Percentiles rank a stretch among this genome's conserved stretches.
These are phyloP conservation scores for Rhodotorula sp. DNA, from an alignment of 1,284 basidiomycete species.

Conservation along the genomic window DNA sequence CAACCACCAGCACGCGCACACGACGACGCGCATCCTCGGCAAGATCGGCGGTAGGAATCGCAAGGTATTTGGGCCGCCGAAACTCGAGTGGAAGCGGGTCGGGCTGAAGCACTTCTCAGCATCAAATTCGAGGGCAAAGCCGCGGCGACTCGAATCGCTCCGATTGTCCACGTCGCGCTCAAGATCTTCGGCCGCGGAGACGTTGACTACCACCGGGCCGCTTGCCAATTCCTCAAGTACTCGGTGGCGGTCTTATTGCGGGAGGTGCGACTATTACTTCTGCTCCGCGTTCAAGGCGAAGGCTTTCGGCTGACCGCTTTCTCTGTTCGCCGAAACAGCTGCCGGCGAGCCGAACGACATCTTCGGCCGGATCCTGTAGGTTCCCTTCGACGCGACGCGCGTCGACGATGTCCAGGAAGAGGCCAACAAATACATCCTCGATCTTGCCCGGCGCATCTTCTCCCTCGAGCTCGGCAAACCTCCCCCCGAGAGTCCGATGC, in stretches of 20 bases:
- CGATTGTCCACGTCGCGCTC: constrained; percentile 70
- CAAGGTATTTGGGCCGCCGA: constrained; percentile 75
- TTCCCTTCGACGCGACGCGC: constrained; percentile 74
- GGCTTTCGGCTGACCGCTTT: not conserved
- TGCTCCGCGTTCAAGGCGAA: not conserved
- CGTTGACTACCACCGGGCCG: constrained; percentile 65
- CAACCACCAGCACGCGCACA: constrained; percentile 90
- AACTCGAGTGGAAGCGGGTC: constrained; percentile 68
- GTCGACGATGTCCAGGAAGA: constrained; percentile 66
- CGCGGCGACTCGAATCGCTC: constrained; percentile 65
- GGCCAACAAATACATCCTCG: constrained; percentile 66
- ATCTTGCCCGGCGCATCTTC: constrained; percentile 68
- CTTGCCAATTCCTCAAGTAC: constrained; percentile 75
- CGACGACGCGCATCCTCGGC: constrained; percentile 92
- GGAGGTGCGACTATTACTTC: constrained; percentile 58
- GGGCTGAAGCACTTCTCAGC: constrained; percentile 65
- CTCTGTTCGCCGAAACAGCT: constrained; percentile 1
- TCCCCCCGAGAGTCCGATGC: constrained; percentile 57
- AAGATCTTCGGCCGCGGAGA: constrained; percentile 64
- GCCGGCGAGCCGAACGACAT: constrained; percentile 67
- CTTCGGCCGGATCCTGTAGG: constrained; percentile 69
- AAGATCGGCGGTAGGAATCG: constrained; percentile 96
- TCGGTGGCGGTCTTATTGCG: constrained; percentile 70
- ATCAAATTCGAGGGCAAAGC: constrained; percentile 71
- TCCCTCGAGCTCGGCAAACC: constrained; percentile 50